Percentiles rank a stretch among this genome's conserved stretches.
Conservation (phyloP, 768 basidiomycete species). For the Rhizopogon vulgaris region DNA sequence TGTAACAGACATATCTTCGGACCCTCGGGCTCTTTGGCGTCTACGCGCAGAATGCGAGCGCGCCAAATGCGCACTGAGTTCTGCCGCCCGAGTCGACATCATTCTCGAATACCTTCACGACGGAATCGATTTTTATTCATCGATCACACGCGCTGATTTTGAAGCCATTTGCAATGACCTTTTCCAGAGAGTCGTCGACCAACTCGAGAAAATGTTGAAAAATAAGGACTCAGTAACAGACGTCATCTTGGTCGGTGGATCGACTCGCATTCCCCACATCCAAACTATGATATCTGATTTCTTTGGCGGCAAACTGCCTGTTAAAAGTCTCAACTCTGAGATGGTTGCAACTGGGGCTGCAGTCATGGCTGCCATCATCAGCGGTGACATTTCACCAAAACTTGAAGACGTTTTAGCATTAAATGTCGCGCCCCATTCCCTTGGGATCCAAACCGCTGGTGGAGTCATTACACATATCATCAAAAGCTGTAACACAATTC, state of each 20-base stretch:
- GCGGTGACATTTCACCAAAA: conserved; percentile 95
- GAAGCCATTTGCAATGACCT: conserved; percentile 93
- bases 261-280: conserved; percentile 96
- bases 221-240: conserved; percentile 99
- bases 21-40: conserved; percentile 93
- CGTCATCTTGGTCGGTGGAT: conserved; percentile 96
- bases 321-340: conserved; percentile 99
- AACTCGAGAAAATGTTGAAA: conserved; percentile 95
- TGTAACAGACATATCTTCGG: conserved; percentile 68
- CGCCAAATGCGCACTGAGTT: conserved; percentile 96
- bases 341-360: conserved; percentile 98
- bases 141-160: conserved; percentile 95
- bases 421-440: conserved; percentile 84
- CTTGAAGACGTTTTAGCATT: conserved; percentile 93
- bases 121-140: conserved; percentile 98
- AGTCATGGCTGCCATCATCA: conserved; percentile 95
- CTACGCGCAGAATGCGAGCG: conserved; percentile 97
- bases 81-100: conserved; percentile 91
- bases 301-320: conserved; percentile 97
- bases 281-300: conserved; percentile 96
- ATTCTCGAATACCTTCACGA: conserved; percentile 97
- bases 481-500: conserved; percentile 97
- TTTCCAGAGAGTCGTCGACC: conserved; percentile 89
- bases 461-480: conserved; percentile 99
- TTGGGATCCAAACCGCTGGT: conserved; percentile 97